These are phyloP conservation scores for Eremomyces bilateralis DNA, from an alignment of 495 filamentous ascomycete genomes.

Conservation along the genomic window DNA sequence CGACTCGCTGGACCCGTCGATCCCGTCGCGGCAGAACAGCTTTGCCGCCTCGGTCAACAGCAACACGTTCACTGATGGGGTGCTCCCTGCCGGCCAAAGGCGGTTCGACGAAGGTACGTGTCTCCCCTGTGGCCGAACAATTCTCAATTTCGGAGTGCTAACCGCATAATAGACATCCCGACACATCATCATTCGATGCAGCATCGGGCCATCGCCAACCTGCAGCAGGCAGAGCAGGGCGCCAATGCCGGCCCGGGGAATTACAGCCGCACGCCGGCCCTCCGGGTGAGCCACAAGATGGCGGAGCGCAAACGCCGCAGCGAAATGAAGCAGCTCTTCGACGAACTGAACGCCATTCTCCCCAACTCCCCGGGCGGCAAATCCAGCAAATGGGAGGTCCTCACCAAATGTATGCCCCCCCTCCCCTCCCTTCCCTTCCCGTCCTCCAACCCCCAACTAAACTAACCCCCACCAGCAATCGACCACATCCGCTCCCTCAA, in stretches of 20 bases:
- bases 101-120: conserved; percentile 18
- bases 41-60: conserved; percentile 20
- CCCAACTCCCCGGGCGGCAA: conserved; percentile 78
- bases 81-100: conserved; percentile 17
- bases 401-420: conserved; percentile 56
- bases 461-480: conserved; percentile 7
- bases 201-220: conserved; percentile 15
- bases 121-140: not conserved
- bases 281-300: conserved; percentile 88
- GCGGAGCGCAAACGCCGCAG: conserved; percentile 89
- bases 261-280: conserved; percentile 85
- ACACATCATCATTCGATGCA: conserved; percentile 24
- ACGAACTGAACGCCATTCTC: conserved; percentile 58
- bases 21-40: conserved; percentile 18
- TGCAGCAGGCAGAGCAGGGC: conserved; percentile 14
- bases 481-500: conserved; percentile 12
- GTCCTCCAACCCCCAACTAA: conserved; percentile 2
- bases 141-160: conserved; percentile 4
- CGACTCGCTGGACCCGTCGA: conserved; percentile 14
- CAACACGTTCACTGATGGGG: conserved; percentile 20
- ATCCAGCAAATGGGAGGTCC: conserved; percentile 95
- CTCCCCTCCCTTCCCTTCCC: not conserved
- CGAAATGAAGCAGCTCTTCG: conserved; percentile 97
- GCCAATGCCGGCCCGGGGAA: conserved; percentile 14
- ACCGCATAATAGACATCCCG: conserved; percentile 10